Evolutionary conservation across 768 basidiomycete genomes (phyloP), one percentile per base, ranked within the genome.

Genomic region (Leccinum boreale): DNA sequence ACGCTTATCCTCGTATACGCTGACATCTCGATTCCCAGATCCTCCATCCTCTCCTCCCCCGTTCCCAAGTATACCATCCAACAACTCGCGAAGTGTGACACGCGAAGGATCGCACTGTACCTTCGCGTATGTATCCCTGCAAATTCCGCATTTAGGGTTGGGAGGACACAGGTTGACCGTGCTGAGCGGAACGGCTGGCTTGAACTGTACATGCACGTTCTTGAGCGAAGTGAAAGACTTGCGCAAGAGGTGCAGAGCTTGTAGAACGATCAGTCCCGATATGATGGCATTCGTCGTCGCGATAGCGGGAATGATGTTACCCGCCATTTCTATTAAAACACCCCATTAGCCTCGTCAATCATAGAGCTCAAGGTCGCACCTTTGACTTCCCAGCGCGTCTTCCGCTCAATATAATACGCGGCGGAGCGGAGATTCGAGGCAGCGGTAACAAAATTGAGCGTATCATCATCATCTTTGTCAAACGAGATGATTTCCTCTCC

Each of bases 231-330:
- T 66, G 66, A 87, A 83, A 12, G 80, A 82, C 63, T 81, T 83
- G 36, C 85, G 86, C 35, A 98, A 79, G 45, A 97, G 78, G 57
- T 94, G 89, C 21, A 98, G 75, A 0, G 94, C 90, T 71, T 98
- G 95, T 47, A 98, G 80, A 23, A 98, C 94, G 68, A 98, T 94
- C 39, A 96, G 78, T 0, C 96, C 97, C 0, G 97, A 90, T 63
- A 98, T 86, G 72, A 99, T 92, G 10, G 97, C 97, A 70, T 99
- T 99, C 23, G 97, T 99, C 4, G 97, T 99, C 5, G 97, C 97
- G 65, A 99, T 98, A 1, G 97, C 97, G 6, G 97, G 97, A 62
- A 98, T 99, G 66, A 99, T 98, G 73, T 99, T 99, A 10, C 97
- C 97, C 0, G 97, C 97, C 92, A 98, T 98, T 74, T 98, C 95